These are phyloP conservation scores for Yamadazyma sp. DNA, from an alignment of 805 yeast species.

Conservation along the genomic window DNA sequence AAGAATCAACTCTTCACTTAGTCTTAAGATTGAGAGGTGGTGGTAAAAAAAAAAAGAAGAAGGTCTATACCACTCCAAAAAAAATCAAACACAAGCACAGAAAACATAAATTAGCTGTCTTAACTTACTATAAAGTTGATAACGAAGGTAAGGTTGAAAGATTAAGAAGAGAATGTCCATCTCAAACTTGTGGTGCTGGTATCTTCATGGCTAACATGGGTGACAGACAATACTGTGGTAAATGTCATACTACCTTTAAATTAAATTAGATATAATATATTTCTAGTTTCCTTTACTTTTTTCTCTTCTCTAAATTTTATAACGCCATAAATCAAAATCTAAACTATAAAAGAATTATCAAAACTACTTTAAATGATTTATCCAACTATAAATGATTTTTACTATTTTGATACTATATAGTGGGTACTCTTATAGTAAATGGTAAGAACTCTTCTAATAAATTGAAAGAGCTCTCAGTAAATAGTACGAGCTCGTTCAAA, in stretches of 20 bases:
- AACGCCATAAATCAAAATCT: too few relatives aligned
- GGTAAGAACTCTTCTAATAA: too few relatives aligned
- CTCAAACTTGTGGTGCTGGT: slow-evolving; percentile 95
- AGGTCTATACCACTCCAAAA: slow-evolving; percentile 99
- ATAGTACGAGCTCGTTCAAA: too few relatives aligned
- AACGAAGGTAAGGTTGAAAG: slow-evolving; percentile 98
- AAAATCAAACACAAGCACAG: slow-evolving; percentile 99
- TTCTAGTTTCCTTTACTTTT: too few relatives aligned
- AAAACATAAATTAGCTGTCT: slow-evolving; percentile 98
- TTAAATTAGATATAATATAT: slow-evolving; percentile 15
- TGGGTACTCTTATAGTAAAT: too few relatives aligned
- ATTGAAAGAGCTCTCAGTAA: too few relatives aligned
- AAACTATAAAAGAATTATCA: too few relatives aligned
- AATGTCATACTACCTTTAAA: slow-evolving; percentile 94
- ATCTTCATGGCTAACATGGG: slow-evolving; percentile 99
- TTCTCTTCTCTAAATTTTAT: too few relatives aligned
- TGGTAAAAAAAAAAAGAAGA: slow-evolving; percentile 99
- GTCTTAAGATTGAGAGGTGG: slow-evolving; percentile 95
- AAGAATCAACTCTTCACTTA: slow-evolving; percentile 96
- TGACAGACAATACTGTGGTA: slow-evolving; percentile 99
- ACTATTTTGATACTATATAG: too few relatives aligned
- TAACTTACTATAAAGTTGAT: slow-evolving; percentile 99
- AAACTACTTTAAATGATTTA: too few relatives aligned
- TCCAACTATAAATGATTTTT: too few relatives aligned
- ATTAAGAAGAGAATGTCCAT: slow-evolving; percentile 97